Evolutionary conservation across 768 basidiomycete species (phyloP).

Genomic region (Cantharellus cinnabarinus): DNA sequence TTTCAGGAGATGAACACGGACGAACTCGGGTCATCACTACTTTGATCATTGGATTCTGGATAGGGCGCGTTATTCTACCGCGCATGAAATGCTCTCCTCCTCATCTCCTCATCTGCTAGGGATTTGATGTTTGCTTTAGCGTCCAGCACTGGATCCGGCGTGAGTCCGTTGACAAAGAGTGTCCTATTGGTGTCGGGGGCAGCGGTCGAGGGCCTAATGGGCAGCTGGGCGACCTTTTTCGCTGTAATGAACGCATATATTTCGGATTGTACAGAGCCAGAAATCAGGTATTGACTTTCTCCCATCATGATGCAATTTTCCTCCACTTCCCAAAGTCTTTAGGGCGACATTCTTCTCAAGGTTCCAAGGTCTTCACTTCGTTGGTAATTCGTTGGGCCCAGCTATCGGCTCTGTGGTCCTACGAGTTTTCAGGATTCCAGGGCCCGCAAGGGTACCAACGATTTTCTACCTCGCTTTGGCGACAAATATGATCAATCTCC

Average conservation of each 20-base stretch:
- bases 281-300: slow-evolving; percentile 24
- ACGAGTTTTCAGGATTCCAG: slow-evolving; percentile 21
- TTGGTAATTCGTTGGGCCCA: slow-evolving; percentile 63
- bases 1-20: neutral
- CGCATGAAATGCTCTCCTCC: slow-evolving; percentile 30
- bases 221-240: slow-evolving; percentile 50
- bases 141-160: slow-evolving; percentile 26
- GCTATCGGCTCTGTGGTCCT: slow-evolving; percentile 39
- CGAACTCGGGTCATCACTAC: neutral
- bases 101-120: too few species aligned
- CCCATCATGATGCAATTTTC: too few species aligned
- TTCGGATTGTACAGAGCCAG: slow-evolving; percentile 64
- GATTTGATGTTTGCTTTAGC: slow-evolving; percentile 57
- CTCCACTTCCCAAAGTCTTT: neutral
- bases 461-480: slow-evolving; percentile 33
- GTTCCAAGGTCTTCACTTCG: slow-evolving; percentile 53
- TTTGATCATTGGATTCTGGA: slow-evolving; percentile 7
- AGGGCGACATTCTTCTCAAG: slow-evolving; percentile 26
- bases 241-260: slow-evolving; percentile 42
- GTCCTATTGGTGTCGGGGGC: slow-evolving; percentile 45
- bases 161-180: slow-evolving; percentile 44
- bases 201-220: slow-evolving; percentile 40
- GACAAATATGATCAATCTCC: slow-evolving; percentile 27
- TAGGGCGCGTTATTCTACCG: slow-evolving; percentile 41
- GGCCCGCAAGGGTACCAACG: slow-evolving; percentile 12